phyloP scores from a whole-genome alignment of 1,284 basidiomycete species.

The Tausonia pullulans region DNA sequence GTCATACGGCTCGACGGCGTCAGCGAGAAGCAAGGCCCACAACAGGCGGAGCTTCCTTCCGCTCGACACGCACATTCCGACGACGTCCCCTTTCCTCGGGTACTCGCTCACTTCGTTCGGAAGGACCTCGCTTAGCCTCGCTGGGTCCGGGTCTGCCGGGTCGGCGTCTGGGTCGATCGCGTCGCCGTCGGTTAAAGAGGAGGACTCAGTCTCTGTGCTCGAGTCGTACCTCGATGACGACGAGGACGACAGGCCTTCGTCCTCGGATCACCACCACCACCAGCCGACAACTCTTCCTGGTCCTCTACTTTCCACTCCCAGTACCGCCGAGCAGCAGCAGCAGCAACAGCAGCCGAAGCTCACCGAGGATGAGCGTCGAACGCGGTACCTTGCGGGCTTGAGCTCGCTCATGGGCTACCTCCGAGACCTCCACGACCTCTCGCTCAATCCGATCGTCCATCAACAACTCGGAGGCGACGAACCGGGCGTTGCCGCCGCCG shows the following conservation, averaged over 20 bases:
- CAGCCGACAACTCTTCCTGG: neutral
- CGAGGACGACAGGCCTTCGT: neutral
- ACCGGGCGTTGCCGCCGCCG: neutral
- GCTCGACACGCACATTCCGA: slow-evolving; percentile 48
- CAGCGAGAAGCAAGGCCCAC: neutral
- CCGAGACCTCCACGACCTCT: slow-evolving; percentile 83
- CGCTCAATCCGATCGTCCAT: slow-evolving; percentile 18
- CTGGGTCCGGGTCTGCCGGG: neutral
- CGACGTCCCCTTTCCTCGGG: slow-evolving; percentile 50
- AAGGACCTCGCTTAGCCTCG: neutral
- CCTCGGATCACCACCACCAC: neutral
- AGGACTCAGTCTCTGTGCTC: slow-evolving; percentile 5
- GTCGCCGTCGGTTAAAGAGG: neutral
- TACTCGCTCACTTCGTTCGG: slow-evolving; percentile 21
- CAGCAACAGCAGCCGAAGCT: neutral
- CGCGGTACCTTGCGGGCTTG: slow-evolving; percentile 43
- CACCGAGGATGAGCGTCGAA: slow-evolving; percentile 18
- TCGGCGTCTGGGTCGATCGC: neutral
- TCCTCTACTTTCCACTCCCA: neutral
- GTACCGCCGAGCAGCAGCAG: neutral
- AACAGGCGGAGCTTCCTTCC: slow-evolving; percentile 78
- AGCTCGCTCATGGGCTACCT: slow-evolving; percentile 89
- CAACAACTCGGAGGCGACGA: no score
- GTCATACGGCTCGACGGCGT: neutral
- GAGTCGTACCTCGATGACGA: slow-evolving; percentile 5